These are phyloP conservation scores for Malassezia yamatoensis DNA, from an alignment of 1,284 basidiomycete genomes.

Conservation along the genomic window DNA sequence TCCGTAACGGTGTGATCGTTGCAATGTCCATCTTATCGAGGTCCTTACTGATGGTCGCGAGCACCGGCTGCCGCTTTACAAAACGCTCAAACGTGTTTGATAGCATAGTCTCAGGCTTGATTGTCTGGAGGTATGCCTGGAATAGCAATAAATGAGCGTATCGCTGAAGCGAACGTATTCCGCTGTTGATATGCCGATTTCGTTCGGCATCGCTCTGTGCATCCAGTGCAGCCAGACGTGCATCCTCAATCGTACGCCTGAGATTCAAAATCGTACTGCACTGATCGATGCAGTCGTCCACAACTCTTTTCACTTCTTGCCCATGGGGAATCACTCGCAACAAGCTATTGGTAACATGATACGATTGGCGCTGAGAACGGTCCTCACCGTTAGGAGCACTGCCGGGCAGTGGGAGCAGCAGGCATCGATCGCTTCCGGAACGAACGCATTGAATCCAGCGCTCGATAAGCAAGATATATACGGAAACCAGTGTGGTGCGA, in stretches of 20 bases:
- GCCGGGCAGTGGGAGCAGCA: neutral
- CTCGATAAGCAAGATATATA: slow-evolving; percentile 62
- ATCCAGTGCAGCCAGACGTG: slow-evolving; percentile 61
- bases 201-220: slow-evolving; percentile 67
- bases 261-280: slow-evolving; percentile 68
- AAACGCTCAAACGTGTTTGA: slow-evolving; percentile 37
- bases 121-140: slow-evolving; percentile 82
- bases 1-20: slow-evolving; percentile 72
- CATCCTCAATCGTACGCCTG: slow-evolving; percentile 78
- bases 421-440: neutral
- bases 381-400: neutral
- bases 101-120: slow-evolving; percentile 57
- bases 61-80: slow-evolving; percentile 55
- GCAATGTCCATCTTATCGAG: slow-evolving; percentile 67
- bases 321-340: slow-evolving; percentile 87
- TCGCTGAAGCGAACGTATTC: slow-evolving; percentile 32
- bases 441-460: slow-evolving; percentile 9
- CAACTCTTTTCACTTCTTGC: slow-evolving; percentile 68
- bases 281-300: slow-evolving; percentile 84
- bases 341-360: slow-evolving; percentile 63
- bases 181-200: slow-evolving; percentile 52
- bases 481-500: slow-evolving; percentile 79
- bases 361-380: slow-evolving; percentile 21
- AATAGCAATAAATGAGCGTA: slow-evolving; percentile 90
- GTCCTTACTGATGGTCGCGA: slow-evolving; percentile 90